Evolutionary conservation across 495 filamentous ascomycete species (phyloP).

Genomic region (Symbiotaphrina buchneri): DNA sequence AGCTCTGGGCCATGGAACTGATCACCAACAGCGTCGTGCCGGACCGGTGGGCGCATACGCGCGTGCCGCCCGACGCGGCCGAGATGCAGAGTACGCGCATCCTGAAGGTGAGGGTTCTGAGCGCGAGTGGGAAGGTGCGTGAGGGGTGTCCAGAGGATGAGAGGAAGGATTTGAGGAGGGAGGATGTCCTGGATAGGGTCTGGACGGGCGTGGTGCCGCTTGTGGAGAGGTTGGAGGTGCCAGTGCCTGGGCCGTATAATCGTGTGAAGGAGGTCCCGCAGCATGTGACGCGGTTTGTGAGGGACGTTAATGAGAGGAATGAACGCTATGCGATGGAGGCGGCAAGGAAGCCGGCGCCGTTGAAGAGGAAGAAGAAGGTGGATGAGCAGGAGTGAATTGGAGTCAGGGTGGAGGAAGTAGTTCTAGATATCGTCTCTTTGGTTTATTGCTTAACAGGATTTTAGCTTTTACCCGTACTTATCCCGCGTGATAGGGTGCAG

Average conservation of each 20-base stretch:
- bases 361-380: constrained; percentile 10
- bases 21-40: constrained; percentile 57
- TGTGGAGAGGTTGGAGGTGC: constrained; percentile 39
- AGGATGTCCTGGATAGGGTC: constrained; percentile 31
- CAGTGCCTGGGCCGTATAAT: constrained; percentile 41
- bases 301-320: constrained; percentile 27
- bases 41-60: constrained; percentile 43
- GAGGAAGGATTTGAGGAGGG: constrained; percentile 36
- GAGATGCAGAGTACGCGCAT: constrained; percentile 66
- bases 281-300: constrained; percentile 35
- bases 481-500: too few relatives aligned
- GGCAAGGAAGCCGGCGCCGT: constrained; percentile 10
- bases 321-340: constrained; percentile 28
- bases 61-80: constrained; percentile 45
- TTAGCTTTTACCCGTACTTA: too few relatives aligned
- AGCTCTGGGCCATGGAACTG: constrained; percentile 62
- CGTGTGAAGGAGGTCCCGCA: constrained; percentile 32
- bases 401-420: too few relatives aligned
- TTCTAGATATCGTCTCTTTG: too few relatives aligned
- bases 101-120: constrained; percentile 40
- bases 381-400: too few relatives aligned
- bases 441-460: too few relatives aligned
- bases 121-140: constrained; percentile 62
- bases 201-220: constrained; percentile 81
- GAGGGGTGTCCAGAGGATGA: constrained; percentile 49